Percentiles rank a stretch among this genome's conserved stretches.
phyloP scores from a whole-genome alignment of 441 rosid species.

The Gossypium armourianum region DNA sequence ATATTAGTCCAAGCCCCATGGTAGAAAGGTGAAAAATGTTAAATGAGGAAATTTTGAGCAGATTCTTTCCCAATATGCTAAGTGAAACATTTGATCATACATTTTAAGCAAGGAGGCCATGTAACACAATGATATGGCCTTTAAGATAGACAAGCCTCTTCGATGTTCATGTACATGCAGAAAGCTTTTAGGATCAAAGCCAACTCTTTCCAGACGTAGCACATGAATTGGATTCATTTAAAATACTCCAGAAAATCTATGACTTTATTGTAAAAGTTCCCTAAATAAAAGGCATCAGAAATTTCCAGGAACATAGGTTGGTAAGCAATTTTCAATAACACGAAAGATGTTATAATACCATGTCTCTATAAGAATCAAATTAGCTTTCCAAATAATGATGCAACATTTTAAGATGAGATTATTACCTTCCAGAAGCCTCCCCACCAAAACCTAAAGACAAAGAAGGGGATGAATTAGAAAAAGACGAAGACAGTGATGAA shows the following conservation, averaged over 20 bases:
- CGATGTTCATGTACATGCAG: neutral
- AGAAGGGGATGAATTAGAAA: slow-evolving; percentile 17
- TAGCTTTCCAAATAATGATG: neutral
- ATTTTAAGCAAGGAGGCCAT: neutral
- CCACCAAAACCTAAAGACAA: slow-evolving; percentile 76
- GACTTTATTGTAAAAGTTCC: slow-evolving; percentile 1
- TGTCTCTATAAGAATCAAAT: neutral
- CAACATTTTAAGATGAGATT: slow-evolving; percentile 11
- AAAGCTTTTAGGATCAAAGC: neutral
- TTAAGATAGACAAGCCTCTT: neutral
- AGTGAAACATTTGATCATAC: neutral
- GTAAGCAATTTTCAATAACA: slow-evolving; percentile 4
- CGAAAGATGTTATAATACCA: neutral
- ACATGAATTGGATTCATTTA: neutral
- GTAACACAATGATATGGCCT: neutral
- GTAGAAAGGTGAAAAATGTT: neutral
- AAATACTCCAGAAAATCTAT: slow-evolving; percentile 1
- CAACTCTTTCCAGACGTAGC: neutral
- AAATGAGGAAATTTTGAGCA: neutral
- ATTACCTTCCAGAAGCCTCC: slow-evolving; percentile 99
- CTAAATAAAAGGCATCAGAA: neutral
- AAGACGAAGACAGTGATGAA: neutral
- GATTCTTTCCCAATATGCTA: neutral
- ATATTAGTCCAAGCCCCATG: slow-evolving; percentile 3
- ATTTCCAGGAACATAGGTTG: neutral